Evolutionary conservation across 306 rosid genomes (phyloP).

Genomic region (Cicer pinnatifidum): DNA sequence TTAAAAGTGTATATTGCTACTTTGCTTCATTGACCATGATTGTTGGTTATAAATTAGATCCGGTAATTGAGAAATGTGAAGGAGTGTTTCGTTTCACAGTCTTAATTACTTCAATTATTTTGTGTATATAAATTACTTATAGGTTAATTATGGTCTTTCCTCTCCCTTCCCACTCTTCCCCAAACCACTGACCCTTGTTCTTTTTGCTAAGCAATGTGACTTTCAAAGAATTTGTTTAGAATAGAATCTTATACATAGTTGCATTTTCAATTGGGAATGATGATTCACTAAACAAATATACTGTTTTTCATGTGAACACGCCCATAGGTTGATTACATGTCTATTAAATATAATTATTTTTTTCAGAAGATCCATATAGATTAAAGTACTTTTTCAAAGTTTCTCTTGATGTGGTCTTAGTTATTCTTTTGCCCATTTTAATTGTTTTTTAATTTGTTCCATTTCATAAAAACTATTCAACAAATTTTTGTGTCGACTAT

Average conservation of each 20-base stretch:
- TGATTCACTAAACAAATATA: conserved; percentile 6
- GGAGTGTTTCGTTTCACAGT: conserved; percentile 44
- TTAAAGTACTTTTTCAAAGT: conserved; percentile 12
- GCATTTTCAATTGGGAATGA: conserved; percentile 27
- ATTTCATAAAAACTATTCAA: background rate
- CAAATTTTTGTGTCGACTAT: background rate
- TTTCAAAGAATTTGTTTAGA: background rate
- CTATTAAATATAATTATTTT: background rate
- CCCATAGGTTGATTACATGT: background rate
- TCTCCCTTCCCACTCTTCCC: background rate
- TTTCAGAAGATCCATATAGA: conserved; percentile 8
- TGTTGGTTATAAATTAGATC: conserved; percentile 45
- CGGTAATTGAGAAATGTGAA: conserved; percentile 51
- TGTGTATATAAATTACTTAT: conserved; percentile 33
- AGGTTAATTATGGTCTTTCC: conserved; percentile 31
- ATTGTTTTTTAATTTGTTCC: conserved; percentile 3
- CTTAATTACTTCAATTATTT: conserved; percentile 40
- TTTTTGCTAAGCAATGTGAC: conserved; percentile 20
- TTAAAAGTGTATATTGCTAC: conserved; percentile 43
- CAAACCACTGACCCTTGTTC: background rate
- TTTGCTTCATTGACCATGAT: conserved; percentile 45
- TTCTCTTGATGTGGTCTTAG: background rate
- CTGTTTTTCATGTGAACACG: background rate
- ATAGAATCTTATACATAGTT: background rate
- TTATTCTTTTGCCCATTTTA: conserved; percentile 3